Evolutionary conservation across 108 stramenopile genomes (phyloP), one percentile per base, ranked within the genome.

Genomic region (Conticribra weissflogii): DNA sequence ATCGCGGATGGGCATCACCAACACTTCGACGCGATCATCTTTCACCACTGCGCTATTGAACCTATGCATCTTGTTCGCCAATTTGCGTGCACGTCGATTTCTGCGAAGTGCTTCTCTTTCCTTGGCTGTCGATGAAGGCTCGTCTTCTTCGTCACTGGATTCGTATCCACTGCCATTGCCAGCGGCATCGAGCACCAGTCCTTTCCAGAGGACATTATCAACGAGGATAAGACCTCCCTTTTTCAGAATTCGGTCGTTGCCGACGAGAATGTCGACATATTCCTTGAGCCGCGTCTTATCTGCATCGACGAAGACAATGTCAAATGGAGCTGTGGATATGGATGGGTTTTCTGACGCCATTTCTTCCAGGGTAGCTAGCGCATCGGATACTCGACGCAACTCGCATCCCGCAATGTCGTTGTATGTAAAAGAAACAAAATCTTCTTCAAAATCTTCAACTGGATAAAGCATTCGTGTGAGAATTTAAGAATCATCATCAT

Each of bases 151-250:
- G 28, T 70, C 55, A 41, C 48, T 24, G 33, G 51, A 67, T 15
- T 73, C 51, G 60, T 74, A 68, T 7, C 71, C 74, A 18, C 79
- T 66, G 16, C 41, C 64, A 63, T 67, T 70, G 19, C 59, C 54
- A 66, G 67, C 67, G 19, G 86, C 85, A 45, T 83, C 89, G 41
- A 95, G 23, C 7, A 97, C 96, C 17, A 91, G 70, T 14, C 94
- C 96, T 68, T 96, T 96, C 92, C 92, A 97, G 24, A 97, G 68
- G 31, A 94, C 93, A 82, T 97, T 97, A 71, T 97, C 96, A 8
- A 95, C 89, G 15, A 97, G 65, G 45, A 96, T 87, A 3, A 92
- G 33, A 0, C 91, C 94, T 4, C 93, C 95, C 28, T 78, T 84
- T 59, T 83, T 85, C 34, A 97, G 67, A 22, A 97, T 17, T 21